Conservation (phyloP, 129 eudicot species). For the Ambrosia artemisiifolia region DNA sequence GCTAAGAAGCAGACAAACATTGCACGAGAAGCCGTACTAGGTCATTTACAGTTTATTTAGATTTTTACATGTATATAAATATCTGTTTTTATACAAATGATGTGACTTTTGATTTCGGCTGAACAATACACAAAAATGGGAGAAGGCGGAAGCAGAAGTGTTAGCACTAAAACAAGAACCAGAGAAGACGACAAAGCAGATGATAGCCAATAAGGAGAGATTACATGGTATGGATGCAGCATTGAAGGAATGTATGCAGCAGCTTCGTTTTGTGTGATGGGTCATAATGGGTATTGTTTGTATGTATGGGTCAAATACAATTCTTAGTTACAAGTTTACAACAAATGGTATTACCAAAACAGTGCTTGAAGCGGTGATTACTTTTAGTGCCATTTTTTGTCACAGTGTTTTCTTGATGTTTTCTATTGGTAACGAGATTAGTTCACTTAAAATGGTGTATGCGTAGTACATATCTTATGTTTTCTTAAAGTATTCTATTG, state of each 20-base stretch:
- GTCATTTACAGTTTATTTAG: conserved; percentile 34
- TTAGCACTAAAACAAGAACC: conserved; percentile 62
- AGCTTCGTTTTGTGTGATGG: conserved; percentile 77
- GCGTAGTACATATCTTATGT: no score
- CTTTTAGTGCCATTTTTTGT: no score
- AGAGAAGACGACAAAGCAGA: conserved; percentile 57
- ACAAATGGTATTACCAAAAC: no score
- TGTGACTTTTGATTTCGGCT: neutral
- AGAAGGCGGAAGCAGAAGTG: conserved; percentile 77
- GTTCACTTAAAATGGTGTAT: no score
- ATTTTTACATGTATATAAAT: neutral
- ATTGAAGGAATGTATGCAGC: conserved; percentile 91
- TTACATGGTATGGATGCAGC: conserved; percentile 69
- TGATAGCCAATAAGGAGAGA: conserved; percentile 61
- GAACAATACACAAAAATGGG: conserved; percentile 58
- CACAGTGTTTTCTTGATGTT: no score
- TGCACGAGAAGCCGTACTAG: conserved; percentile 91
- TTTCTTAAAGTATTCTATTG: no score
- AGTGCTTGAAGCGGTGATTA: no score
- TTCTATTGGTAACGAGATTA: no score
- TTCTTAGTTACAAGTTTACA: no score
- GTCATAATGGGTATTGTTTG: no score
- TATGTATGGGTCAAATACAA: no score
- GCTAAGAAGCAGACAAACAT: conserved; percentile 68
- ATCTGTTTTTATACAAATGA: neutral